Evolutionary conservation across 108 stramenopile genomes (phyloP).

Genomic region (Cyclotella sp.): DNA sequence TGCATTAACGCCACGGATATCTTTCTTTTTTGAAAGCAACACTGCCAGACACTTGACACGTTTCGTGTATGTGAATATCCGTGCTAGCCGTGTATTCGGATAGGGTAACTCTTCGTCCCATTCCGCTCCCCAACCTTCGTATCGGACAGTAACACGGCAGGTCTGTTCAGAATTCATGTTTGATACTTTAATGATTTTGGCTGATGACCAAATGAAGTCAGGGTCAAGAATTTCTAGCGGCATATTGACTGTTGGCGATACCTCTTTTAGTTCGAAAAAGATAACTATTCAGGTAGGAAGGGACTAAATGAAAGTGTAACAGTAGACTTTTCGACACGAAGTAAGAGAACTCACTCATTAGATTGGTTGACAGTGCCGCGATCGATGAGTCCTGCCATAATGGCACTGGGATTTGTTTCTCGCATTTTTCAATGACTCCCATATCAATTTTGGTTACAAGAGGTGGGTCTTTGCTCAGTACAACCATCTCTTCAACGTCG

Average conservation of each 20-base stretch:
- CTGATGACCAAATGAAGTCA: constrained; percentile 22
- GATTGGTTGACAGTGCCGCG: background rate
- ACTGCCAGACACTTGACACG: constrained; percentile 24
- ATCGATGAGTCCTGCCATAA: background rate
- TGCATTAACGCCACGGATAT: background rate
- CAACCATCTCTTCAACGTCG: background rate
- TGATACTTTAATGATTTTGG: constrained; percentile 15
- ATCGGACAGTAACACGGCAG: constrained; percentile 22
- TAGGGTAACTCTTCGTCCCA: constrained; percentile 32
- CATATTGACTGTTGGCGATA: constrained; percentile 14
- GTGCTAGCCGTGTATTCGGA: constrained; percentile 10
- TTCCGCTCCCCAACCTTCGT: constrained; percentile 36
- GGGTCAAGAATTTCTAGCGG: constrained; percentile 18
- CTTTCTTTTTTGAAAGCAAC: constrained; percentile 15
- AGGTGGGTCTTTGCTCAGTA: background rate
- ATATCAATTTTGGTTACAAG: background rate
- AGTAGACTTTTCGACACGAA: background rate
- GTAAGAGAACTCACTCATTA: background rate
- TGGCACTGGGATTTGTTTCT: background rate
- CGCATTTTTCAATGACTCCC: background rate
- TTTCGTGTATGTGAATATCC: constrained; percentile 33
- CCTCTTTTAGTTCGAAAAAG: background rate
- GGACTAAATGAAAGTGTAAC: background rate
- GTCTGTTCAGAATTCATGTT: background rate
- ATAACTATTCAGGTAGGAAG: background rate